Evolutionary conservation across 2,329 filamentous ascomycete species (phyloP), one percentile per base, ranked within the genome.

Genomic region (Volutella citrinella): DNA sequence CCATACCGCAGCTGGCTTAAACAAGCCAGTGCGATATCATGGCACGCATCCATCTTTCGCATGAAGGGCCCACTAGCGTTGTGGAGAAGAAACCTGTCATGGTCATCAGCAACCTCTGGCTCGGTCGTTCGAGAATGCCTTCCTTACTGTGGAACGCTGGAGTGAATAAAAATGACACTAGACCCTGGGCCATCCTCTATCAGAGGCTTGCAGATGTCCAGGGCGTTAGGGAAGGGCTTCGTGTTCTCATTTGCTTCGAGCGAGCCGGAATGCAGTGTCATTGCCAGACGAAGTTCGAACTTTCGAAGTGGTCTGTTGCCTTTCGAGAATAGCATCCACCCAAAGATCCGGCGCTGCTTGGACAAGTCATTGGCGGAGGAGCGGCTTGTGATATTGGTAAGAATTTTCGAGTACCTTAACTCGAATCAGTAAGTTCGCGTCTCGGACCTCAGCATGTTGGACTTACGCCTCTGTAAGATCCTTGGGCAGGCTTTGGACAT

Each of bases 381-480:
- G 7, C 19, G 5, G 10, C 19, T 22, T 16, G 28, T 30, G 28
- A 30, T 30, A 15, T 30, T 30, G 15, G 28, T 30, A 7, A 30
- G 28, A 5, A 30, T n/a, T n/a, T n/a, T n/a, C n/a, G n/a, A n/a
- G n/a, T n/a, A n/a, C n/a, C n/a, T n/a, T n/a, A n/a, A n/a, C n/a
- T n/a, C n/a, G n/a, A n/a, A n/a, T n/a, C n/a, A n/a, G n/a, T n/a
- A n/a, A n/a, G n/a, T n/a, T n/a, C n/a, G n/a, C n/a, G n/a, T n/a
- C n/a, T n/a, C n/a, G n/a, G n/a, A n/a, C n/a, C n/a, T n/a, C n/a
- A n/a, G n/a, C n/a, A n/a, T n/a, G n/a, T n/a, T n/a, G n/a, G n/a
- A n/a, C 26, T 15, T 35, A 35, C 32, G 32, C 32, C 10, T 25
- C 32, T 8, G 32, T 22, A 14, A 35, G 19, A 13, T 13, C 21